Percentiles rank a stretch among this genome's conserved stretches.
Conservation (phyloP, 495 filamentous ascomycete genomes). For the Annulohypoxylon stygium region DNA sequence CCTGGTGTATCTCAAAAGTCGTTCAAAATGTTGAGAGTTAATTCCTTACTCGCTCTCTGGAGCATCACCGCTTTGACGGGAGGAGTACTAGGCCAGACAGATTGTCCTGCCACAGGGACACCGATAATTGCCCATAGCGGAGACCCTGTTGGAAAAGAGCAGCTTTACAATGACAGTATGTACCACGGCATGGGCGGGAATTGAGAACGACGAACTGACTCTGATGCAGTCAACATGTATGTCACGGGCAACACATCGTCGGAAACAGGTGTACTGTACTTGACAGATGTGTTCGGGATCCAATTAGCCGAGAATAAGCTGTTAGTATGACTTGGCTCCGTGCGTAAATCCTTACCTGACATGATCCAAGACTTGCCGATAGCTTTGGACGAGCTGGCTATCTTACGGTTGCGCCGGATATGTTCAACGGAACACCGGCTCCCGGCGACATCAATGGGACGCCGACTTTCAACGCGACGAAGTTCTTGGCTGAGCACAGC, state of each 20-base stretch:
- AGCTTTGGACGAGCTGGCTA: slow-evolving; percentile 82
- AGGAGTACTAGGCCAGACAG: slow-evolving; percentile 18
- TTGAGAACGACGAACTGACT: neutral
- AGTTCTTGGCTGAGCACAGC: slow-evolving; percentile 68
- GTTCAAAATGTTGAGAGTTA: slow-evolving; percentile 37
- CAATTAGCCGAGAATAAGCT: slow-evolving; percentile 73
- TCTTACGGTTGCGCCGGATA: slow-evolving; percentile 78
- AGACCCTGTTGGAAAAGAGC: slow-evolving; percentile 49
- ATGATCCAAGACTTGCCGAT: slow-evolving; percentile 70
- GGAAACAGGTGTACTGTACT: slow-evolving; percentile 62
- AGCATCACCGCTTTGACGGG: slow-evolving; percentile 30
- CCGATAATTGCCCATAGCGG: slow-evolving; percentile 53
- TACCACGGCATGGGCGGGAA: neutral
- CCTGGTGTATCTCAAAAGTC: neutral
- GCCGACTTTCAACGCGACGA: slow-evolving; percentile 65
- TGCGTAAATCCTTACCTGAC: slow-evolving; percentile 2
- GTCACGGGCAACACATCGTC: slow-evolving; percentile 54
- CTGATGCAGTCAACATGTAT: slow-evolving; percentile 54
- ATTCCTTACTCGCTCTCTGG: slow-evolving; percentile 40
- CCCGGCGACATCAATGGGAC: slow-evolving; percentile 61
- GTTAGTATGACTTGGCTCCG: slow-evolving; percentile 45
- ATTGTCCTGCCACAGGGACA: slow-evolving; percentile 42
- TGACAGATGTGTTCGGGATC: slow-evolving; percentile 74
- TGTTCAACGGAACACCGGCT: slow-evolving; percentile 74
- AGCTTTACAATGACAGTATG: slow-evolving; percentile 50